Base-by-base conservation (phyloP, 345 rosid species). In the Jatropha curcas region DNA sequence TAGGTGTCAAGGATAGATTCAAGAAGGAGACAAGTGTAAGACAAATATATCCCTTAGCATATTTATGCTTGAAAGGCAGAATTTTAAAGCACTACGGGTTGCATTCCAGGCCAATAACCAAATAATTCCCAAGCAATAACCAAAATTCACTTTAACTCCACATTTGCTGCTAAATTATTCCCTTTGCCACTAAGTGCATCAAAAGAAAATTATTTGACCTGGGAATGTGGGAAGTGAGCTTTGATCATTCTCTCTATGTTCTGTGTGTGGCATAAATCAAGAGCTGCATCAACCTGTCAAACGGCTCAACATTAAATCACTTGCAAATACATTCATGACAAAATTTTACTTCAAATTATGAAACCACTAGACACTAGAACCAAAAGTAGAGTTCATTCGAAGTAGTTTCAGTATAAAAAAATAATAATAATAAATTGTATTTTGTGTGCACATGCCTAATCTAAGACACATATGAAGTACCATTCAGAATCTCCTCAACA, bases 201-300 rank as follows among this genome's bases (percentile, higher is more conserved):
- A 17, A 67, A 53, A 52, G 59, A 71, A 61, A 67, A 34, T 39
- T 39, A 43, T 8, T 8, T 22, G 53, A 94, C 98, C 97, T 94
- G 97, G 68, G 98, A 87, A 57, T 87, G 90, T 2, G 90, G 90
- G 73, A 87, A 87, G 70, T 87, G 90, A 76, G 80, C 64, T 76
- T 85, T 87, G 63, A 90, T 94, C 97, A 94, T 92, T 83, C 93
- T 86, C 73, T 96, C 96, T 48, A 92, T 94, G 83, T 90, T 94
- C 77, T 94, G 96, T 0, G 98, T 94, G 86, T 94, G 98, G 79
- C 97, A 92, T 70, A 92, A 84, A 76, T 92, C 98, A 59, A 92
- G 97, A 75, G 98, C 97, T 45, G 98, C 97, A 84, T 89, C 98
- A 72, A 94, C 88, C 88, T 85, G 81, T 68, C 70, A 68, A 75